A percentile compares a stretch with the other conserved stretches of the same genome.
Evolutionary conservation across 176 grass and related monocot genomes (phyloP).

Genomic region (Elaeis guineensis): DNA sequence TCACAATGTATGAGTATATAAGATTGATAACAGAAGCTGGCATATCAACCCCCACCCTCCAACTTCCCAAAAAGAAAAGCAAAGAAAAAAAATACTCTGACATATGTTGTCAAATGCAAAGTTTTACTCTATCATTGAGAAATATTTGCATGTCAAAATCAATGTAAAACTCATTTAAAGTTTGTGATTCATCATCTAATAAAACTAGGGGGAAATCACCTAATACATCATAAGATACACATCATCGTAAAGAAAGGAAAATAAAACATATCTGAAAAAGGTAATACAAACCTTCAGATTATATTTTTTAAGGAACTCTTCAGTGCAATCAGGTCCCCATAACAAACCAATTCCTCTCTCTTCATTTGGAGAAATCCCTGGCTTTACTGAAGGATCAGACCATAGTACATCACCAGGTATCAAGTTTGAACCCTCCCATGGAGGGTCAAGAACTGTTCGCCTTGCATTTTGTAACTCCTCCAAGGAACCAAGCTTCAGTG

Average conservation of each 20-base stretch:
- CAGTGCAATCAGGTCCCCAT: constrained; percentile 96
- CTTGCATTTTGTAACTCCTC: constrained; percentile 80
- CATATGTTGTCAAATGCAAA: too few species aligned
- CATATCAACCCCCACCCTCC: too few species aligned
- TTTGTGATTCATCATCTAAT: too few species aligned
- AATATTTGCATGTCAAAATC: too few species aligned
- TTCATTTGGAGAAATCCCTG: constrained; percentile 69
- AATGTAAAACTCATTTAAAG: too few species aligned
- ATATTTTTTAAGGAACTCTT: constrained; percentile 75
- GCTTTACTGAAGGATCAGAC: constrained; percentile 72
- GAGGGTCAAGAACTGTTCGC: constrained; percentile 89
- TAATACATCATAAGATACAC: not conserved
- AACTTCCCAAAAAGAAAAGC: too few species aligned
- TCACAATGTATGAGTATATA: too few species aligned
- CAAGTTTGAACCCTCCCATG: constrained; percentile 80
- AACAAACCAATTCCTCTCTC: constrained; percentile 97
- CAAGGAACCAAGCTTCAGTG: constrained; percentile 74
- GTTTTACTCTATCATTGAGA: too few species aligned
- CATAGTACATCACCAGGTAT: constrained; percentile 97
- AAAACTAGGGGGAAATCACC: too few species aligned
- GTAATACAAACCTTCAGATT: constrained; percentile 63
- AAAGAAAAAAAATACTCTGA: too few species aligned
- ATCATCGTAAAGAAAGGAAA: not conserved
- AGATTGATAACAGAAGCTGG: too few species aligned
- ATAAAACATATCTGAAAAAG: constrained; percentile 4